phyloP scores from a whole-genome alignment of 2,329 filamentous ascomycete genomes.

The Fusarium bulbicola region DNA sequence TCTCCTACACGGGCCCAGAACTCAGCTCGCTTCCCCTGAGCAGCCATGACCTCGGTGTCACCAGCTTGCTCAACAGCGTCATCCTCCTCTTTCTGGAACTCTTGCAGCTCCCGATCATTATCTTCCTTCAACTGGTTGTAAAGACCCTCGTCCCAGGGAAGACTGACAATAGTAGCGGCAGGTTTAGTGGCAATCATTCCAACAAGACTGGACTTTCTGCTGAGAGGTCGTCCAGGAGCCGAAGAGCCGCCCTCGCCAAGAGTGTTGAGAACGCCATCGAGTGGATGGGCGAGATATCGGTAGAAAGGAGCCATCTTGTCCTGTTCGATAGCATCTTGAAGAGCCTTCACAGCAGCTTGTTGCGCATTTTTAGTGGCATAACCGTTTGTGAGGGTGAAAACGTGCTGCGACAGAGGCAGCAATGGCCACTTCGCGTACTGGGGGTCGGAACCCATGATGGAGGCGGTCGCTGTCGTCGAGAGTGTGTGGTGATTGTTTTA shows the following conservation, averaged over 20 bases:
- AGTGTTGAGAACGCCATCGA: slow-evolving; percentile 82
- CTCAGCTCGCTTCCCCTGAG: slow-evolving; percentile 92
- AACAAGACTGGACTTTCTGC: slow-evolving; percentile 74
- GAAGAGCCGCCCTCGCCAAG: slow-evolving; percentile 69
- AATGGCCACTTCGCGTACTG: slow-evolving; percentile 88
- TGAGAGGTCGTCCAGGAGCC: slow-evolving; percentile 65
- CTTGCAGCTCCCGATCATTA: slow-evolving; percentile 80
- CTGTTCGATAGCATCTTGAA: slow-evolving; percentile 84
- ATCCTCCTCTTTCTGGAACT: slow-evolving; percentile 85
- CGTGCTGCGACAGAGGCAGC: slow-evolving; percentile 82
- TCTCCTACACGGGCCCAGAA: slow-evolving; percentile 96
- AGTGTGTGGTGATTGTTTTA: slow-evolving; percentile 39
- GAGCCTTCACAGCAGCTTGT: slow-evolving; percentile 74
- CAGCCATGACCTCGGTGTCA: slow-evolving; percentile 93
- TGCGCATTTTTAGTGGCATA: slow-evolving; percentile 73
- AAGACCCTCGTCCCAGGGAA: slow-evolving; percentile 91
- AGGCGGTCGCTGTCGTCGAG: slow-evolving; percentile 39
- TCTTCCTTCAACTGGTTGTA: slow-evolving; percentile 81
- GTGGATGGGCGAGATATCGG: slow-evolving; percentile 82
- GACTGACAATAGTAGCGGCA: slow-evolving; percentile 69
- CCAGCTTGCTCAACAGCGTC: slow-evolving; percentile 96
- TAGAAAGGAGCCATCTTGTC: slow-evolving; percentile 91
- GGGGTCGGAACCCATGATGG: slow-evolving; percentile 79
- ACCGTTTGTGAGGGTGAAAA: slow-evolving; percentile 87
- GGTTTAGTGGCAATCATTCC: slow-evolving; percentile 80